Conservation (phyloP, 257 asterid species). For the Rhazya stricta region DNA sequence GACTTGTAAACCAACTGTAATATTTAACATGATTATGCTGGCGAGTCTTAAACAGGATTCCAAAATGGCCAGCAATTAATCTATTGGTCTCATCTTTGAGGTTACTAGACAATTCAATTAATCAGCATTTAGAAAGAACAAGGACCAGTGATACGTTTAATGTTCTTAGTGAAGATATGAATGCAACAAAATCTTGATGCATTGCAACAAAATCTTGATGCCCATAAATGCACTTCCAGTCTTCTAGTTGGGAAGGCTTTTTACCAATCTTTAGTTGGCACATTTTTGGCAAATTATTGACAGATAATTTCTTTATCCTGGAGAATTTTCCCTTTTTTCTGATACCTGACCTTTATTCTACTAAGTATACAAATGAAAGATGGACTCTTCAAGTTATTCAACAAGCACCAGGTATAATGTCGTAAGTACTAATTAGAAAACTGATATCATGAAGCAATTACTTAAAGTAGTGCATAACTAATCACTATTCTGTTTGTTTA, state of each 20-base stretch:
- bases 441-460: background rate
- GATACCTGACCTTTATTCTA: slow-evolving; percentile 3
- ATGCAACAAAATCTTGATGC: background rate
- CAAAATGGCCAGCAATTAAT: background rate
- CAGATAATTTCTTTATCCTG: background rate
- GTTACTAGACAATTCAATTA: background rate
- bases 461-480: background rate
- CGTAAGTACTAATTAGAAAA: background rate
- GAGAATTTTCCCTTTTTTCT: background rate
- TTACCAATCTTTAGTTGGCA: background rate
- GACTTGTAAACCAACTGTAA: background rate
- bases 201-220: background rate
- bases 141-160: background rate
- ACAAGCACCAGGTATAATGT: background rate
- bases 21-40: background rate
- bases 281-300: background rate
- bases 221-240: background rate
- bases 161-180: background rate
- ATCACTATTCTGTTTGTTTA: background rate
- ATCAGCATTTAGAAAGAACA: background rate
- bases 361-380: background rate
- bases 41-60: background rate
- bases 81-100: slow-evolving; percentile 4
- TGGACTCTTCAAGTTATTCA: background rate
- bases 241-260: background rate